Evolutionary conservation across 306 rosid genomes (phyloP), one percentile per base, ranked within the genome.

Genomic region (Inga leiocalycina): DNA sequence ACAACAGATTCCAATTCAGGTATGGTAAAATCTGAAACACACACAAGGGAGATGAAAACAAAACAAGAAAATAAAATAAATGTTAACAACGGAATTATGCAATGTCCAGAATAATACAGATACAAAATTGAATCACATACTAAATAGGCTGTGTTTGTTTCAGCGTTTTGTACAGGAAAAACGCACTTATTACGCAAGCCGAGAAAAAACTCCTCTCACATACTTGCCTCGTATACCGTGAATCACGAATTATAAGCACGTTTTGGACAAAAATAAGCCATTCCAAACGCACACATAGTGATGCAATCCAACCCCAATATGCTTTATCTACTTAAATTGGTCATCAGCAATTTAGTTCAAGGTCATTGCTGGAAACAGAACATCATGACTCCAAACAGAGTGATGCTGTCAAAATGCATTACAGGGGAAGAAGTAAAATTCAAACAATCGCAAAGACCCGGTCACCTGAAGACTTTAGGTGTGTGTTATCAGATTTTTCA

Each of bases 1-100:
- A 79, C 64, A 86, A 64, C 43, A 73, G 71, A 85, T 56, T 79
- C 59, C 22, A 57, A 51, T 75, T 84, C 72, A 84, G 80, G 75
- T 52, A 35, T 3, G 0, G 65, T 83, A 54, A 77, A 56, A 76
- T 78, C 39, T 22, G 39, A 35, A 5, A 14, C 70, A 64, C 19
- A 27, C 70, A 27, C 70, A 27, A 62, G 41, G 70, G 20, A 67
- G 65, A 78, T 59, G 54, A 64, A 30, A 82, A 20, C 54, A 85
- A 57, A 71, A 41, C 32, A 54, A 64, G 39, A 68, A 37, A 45
- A 27, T 17, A 73, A 8, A 73, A 71, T 44, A 22, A 44, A 71
- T 4, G 10, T 44, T 16, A 41, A 20, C 76, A 44, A 44, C 37
- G 41, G 51, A 43, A 75, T 17, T 7, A 43, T 32, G 22, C 48